These are phyloP conservation scores for Exophiala sideris DNA, from an alignment of 2,329 filamentous ascomycete species.

Conservation along the genomic window DNA sequence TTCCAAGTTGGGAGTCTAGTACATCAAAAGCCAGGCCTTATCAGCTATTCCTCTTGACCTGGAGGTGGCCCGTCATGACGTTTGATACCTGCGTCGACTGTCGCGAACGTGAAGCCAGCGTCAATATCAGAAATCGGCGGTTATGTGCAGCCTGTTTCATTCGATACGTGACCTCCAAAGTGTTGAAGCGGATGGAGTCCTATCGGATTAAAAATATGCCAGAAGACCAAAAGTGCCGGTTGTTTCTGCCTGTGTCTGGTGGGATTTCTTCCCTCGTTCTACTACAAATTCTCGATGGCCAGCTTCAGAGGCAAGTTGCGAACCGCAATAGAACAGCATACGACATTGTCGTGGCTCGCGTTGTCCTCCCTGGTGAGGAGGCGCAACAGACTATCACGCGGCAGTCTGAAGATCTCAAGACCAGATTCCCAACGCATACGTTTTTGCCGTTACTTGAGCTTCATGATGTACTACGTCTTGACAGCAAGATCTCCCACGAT, in stretches of 20 bases:
- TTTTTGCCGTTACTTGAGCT: conserved; percentile 61
- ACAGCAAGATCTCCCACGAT: conserved; percentile 25
- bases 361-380: conserved; percentile 42
- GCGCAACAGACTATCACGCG: conserved; percentile 26
- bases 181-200: conserved; percentile 70
- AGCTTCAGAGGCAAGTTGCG: conserved; percentile 62
- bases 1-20: not conserved
- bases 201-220: conserved; percentile 50
- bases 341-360: conserved; percentile 46
- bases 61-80: not conserved
- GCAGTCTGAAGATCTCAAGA: conserved; percentile 50
- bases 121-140: conserved; percentile 57
- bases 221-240: conserved; percentile 46
- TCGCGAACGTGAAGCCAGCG: conserved; percentile 46
- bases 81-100: conserved; percentile 55
- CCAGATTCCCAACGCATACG: conserved; percentile 62
- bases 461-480: conserved; percentile 55
- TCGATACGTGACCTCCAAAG: conserved; percentile 73
- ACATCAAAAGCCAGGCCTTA: not conserved
- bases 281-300: conserved; percentile 69
- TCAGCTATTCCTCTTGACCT: not conserved
- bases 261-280: conserved; percentile 77
- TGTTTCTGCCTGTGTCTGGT: conserved; percentile 78
- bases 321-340: conserved; percentile 63
- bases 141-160: conserved; percentile 70